These are phyloP conservation scores for Lodderomyces oxycetoniae DNA, from an alignment of 1,139 yeast genomes.

Conservation along the genomic window DNA sequence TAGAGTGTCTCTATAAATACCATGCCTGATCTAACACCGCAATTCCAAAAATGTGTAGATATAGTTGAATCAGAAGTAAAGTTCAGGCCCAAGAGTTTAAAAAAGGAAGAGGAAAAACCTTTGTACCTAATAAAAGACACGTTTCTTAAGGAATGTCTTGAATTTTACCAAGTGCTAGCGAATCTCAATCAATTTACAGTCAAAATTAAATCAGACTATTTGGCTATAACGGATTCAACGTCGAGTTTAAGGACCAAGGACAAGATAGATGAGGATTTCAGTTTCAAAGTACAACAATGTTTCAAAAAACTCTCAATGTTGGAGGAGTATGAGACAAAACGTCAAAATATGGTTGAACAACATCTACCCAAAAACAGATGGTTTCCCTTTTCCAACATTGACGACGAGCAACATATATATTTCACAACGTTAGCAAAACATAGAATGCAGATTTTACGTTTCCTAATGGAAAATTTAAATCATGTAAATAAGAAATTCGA, in stretches of 20 bases:
- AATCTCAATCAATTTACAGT: constrained; percentile 37
- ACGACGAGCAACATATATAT: constrained; percentile 27
- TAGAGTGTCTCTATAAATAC: too few relatives aligned
- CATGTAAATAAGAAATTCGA: constrained; percentile 33
- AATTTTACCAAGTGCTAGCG: constrained; percentile 37
- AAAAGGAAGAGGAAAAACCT: constrained; percentile 1
- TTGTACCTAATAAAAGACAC: constrained; percentile 39
- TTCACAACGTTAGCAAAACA: constrained; percentile 25
- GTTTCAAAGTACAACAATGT: constrained; percentile 46
- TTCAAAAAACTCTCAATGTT: constrained; percentile 46
- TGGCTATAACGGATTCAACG: constrained; percentile 33
- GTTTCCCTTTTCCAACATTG: constrained; percentile 21
- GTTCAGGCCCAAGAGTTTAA: constrained; percentile 3
- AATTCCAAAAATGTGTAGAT: constrained; percentile 45
- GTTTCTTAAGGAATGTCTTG: constrained; percentile 47
- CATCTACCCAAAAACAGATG: constrained; percentile 16
- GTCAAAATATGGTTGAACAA: constrained; percentile 21
- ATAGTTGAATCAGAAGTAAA: constrained; percentile 35
- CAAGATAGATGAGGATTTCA: constrained; percentile 51
- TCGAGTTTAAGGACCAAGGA: constrained; percentile 40
- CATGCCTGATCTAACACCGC: constrained; percentile 53
- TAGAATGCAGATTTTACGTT: constrained; percentile 37
- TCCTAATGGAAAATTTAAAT: constrained; percentile 34
- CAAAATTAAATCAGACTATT: constrained; percentile 41
- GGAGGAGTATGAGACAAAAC: constrained; percentile 48